Evolutionary conservation across 2,329 filamentous ascomycete genomes (phyloP), one percentile per base, ranked within the genome.

Genomic region (Scedosporium minutisporum): DNA sequence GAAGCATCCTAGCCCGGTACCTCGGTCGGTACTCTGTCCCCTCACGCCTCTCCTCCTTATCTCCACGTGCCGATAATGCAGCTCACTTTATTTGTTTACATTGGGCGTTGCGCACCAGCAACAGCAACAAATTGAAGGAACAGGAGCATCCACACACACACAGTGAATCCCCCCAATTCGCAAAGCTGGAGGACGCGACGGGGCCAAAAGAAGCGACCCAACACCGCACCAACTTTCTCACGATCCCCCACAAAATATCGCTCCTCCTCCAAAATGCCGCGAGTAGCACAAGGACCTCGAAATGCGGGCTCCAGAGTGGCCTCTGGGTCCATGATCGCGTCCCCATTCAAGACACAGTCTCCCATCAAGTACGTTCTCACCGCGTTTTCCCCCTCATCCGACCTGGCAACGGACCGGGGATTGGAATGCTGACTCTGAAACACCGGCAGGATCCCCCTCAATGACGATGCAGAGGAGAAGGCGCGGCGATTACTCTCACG

Each of bases 391-490:
- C 61, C 55, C 21, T 53, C 38, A 29, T 55, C 58, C 60, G 46
- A 61, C 60, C 61, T 58, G 63, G 63, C 68, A 67, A 66, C 64
- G 44, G 65, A 64, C 38, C 65, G 63, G 27, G 38, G 41, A 55
- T 41, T 7, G 44, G 25, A 38, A 29, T 25, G 29, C 41, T 29
- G 27, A 55, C 23, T 21, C 60, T 53, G 14, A 53, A 21, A 41
- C 33, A 27, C 46, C 33, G 38, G 57, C 69, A 96, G 91, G 73
- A 96, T 99, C 64, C 93, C 95, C 42, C 85, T 99, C 66, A 97
- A 97, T 78, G 95, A 99, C 78, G 95, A 99, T 80, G 87, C 86
- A 65, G 86, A 88, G 69, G 95, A 99, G 77, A 96, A 96, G 75
- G 93, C 92, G 58, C 88, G 88, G 69, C 89, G 95, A 59, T 81